phyloP scores from a whole-genome alignment of 306 rosid genomes.

The Fragaria ananassa region DNA sequence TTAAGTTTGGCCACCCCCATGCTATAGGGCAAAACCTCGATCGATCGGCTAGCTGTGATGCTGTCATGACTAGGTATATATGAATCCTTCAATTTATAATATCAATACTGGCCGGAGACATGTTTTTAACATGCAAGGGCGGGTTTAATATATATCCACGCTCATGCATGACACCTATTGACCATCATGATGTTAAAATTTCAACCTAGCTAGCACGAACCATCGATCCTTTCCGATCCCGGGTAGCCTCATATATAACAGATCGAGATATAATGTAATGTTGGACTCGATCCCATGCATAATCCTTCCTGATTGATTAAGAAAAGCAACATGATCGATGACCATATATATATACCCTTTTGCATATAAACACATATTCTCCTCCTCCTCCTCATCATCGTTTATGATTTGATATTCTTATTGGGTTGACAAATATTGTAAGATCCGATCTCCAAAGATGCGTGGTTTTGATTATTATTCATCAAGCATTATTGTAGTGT shows the following conservation, averaged over 20 bases:
- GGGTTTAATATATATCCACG: neutral
- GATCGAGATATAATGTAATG: neutral
- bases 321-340: neutral
- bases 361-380: too few relatives aligned
- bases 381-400: too few relatives aligned
- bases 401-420: too few relatives aligned
- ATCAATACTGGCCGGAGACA: neutral
- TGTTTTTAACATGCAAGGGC: neutral
- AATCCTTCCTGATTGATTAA: neutral
- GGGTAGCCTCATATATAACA: neutral
- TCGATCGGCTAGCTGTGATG: too few relatives aligned
- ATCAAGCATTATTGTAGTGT: too few relatives aligned
- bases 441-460: too few relatives aligned
- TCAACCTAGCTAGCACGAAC: neutral
- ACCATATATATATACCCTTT: too few relatives aligned
- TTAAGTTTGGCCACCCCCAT: too few relatives aligned
- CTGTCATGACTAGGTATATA: neutral
- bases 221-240: neutral
- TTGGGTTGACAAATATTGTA: too few relatives aligned
- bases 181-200: neutral
- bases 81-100: neutral
- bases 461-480: too few relatives aligned
- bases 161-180: neutral
- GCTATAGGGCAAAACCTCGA: too few relatives aligned
- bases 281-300: neutral